Evolutionary conservation across 2,329 filamentous ascomycete species (phyloP).

Genomic region (Zymoseptoria crescenta): DNA sequence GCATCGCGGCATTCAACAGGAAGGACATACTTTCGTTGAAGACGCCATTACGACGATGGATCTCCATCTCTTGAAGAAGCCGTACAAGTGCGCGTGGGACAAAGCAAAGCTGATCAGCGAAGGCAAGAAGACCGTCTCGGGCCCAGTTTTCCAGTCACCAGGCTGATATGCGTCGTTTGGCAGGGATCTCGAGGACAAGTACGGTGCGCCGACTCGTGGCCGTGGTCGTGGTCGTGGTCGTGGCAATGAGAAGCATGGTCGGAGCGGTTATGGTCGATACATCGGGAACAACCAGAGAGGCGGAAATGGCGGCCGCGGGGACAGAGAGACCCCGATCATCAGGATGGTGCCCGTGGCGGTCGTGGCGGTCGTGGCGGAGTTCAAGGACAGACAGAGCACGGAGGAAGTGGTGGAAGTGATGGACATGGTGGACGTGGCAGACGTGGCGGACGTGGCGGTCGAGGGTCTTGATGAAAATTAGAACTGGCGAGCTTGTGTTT

Average conservation of each 20-base stretch:
- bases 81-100: slow-evolving; percentile 6
- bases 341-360: not conserved
- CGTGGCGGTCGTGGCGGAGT: not conserved
- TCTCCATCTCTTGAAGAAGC: slow-evolving; percentile 1
- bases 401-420: not conserved
- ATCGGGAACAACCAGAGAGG: not conserved
- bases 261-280: not conserved
- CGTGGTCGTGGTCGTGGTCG: too few relatives aligned
- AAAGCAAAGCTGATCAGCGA: not conserved
- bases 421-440: not conserved
- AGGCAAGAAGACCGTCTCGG: not conserved
- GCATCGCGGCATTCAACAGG: not conserved
- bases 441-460: not conserved
- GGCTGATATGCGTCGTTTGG: too few relatives aligned
- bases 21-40: not conserved
- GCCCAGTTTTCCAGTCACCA: too few relatives aligned
- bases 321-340: not conserved
- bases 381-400: not conserved
- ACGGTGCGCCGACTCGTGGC: not conserved
- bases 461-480: too few relatives aligned
- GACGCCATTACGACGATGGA: not conserved
- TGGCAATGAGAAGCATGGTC: not conserved
- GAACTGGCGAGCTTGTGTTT: too few relatives aligned
- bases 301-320: too few relatives aligned
- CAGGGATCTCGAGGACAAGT: not conserved